Evolutionary conservation across 2,329 filamentous ascomycete species (phyloP), one percentile per base, ranked within the genome.

Genomic region (Chrysosporium keratinophilum): DNA sequence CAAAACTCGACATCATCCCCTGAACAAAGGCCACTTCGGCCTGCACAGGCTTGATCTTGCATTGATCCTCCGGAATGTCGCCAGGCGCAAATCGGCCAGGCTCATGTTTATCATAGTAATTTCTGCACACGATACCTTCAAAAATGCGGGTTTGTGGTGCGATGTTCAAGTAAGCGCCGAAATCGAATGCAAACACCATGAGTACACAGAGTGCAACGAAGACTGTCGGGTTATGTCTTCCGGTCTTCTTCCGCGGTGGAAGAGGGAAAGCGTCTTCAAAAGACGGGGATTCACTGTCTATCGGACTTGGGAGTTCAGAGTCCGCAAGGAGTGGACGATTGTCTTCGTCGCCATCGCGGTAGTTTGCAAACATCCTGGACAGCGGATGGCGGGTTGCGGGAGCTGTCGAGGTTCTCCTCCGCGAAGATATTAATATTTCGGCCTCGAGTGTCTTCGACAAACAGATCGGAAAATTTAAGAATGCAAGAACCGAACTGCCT

Each of bases 1-100:
- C 72, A 56, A 76, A 77, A 52, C 74, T 74, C 56, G 74, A 73
- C 61, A 71, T 69, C 64, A 74, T 75, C 1, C 74, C 75, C 58
- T 76, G 75, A 11, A 78, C 71, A 51, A 72, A 71, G 0, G 75
- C 75, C 59, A 78, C 58, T 60, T 74, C 70, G 45, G 73, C 67
- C 59, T 78, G 75, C 17, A 78, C 68, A 41, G 66, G 67, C 33
- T 71, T 68, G n/a, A 72, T 63, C 64, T 78, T 78, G 62, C 76
- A 78, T 57, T 73, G 59, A n/a, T 67, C 64, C 65, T 78, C 76
- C 1, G 69, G 64, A 14, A 78, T 69, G 20, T 67, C 64, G 11
- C 73, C 72, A 56, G 71, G 64, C 7, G 60, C 55, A 57, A 77
- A 73, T 55, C 71, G 65, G n/a, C 65, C 68, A 15, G 72, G 67